These are phyloP conservation scores for Kwoniella sp. DNA, from an alignment of 768 basidiomycete genomes.

Conservation along the genomic window DNA sequence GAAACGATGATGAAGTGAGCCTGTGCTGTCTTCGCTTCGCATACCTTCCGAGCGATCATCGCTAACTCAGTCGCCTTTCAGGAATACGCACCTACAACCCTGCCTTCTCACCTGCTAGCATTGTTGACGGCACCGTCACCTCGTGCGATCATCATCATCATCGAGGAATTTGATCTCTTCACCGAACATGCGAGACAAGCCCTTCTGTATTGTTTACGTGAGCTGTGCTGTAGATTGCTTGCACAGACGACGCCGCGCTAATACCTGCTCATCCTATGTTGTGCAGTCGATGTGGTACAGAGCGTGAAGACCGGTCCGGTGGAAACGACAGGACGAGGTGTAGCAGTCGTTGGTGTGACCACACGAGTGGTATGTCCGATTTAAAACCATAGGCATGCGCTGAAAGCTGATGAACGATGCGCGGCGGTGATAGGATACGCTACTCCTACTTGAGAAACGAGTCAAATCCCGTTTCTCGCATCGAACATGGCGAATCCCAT, in stretches of 20 bases:
- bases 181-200: slow-evolving; percentile 88
- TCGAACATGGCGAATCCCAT: slow-evolving; percentile 75
- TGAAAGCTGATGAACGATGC: too few relatives aligned
- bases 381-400: too few relatives aligned
- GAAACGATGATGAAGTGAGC: slow-evolving; percentile 46
- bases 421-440: slow-evolving; percentile 69
- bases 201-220: slow-evolving; percentile 81
- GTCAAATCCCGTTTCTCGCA: slow-evolving; percentile 98
- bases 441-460: slow-evolving; percentile 88
- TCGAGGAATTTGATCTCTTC: slow-evolving; percentile 94
- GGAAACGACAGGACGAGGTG: slow-evolving; percentile 64
- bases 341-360: slow-evolving; percentile 84
- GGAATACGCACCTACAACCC: slow-evolving; percentile 57
- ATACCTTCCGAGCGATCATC: neutral
- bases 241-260: neutral
- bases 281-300: slow-evolving; percentile 80
- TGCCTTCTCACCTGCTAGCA: slow-evolving; percentile 65
- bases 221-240: slow-evolving; percentile 24
- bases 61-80: slow-evolving; percentile 39
- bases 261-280: too few relatives aligned
- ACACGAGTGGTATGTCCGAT: slow-evolving; percentile 63
- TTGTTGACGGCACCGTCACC: slow-evolving; percentile 60
- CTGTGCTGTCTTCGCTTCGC: neutral
- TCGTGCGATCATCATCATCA: slow-evolving; percentile 76
- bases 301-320: slow-evolving; percentile 62